phyloP scores from a whole-genome alignment of 2,329 filamentous ascomycete species.

The Parafenestella ontariensis region DNA sequence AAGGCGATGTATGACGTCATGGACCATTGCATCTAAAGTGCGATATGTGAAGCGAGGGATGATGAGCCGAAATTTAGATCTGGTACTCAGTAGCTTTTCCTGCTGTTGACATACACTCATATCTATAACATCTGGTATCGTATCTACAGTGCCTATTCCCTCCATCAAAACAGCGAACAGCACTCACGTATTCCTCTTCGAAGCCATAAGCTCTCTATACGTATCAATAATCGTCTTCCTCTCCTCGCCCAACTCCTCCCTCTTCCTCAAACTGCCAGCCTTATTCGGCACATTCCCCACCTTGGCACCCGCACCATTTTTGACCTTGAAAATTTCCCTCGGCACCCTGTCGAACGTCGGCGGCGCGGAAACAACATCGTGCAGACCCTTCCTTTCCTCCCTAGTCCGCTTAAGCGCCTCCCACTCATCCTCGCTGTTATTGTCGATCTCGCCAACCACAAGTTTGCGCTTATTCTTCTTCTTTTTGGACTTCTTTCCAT shows the following conservation, averaged over 20 bases:
- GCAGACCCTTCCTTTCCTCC: conserved; percentile 62
- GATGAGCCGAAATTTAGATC: no score
- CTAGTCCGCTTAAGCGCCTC: conserved; percentile 67
- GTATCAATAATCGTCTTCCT: conserved; percentile 74
- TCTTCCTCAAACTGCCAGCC: conserved; percentile 73
- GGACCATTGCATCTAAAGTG: no score
- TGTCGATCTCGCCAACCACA: conserved; percentile 57
- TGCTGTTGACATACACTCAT: no score
- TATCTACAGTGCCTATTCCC: neutral
- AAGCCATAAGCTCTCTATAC: conserved; percentile 73
- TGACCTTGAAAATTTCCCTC: conserved; percentile 69
- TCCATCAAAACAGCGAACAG: neutral
- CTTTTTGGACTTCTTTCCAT: conserved; percentile 58
- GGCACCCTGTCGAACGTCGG: conserved; percentile 72
- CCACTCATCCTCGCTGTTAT: conserved; percentile 78
- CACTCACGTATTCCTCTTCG: conserved; percentile 26
- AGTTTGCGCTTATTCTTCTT: conserved; percentile 61
- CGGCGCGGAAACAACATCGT: conserved; percentile 75
- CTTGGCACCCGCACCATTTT: conserved; percentile 69
- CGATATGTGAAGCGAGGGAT: no score
- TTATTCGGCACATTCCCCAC: conserved; percentile 73
- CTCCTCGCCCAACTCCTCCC: conserved; percentile 75
- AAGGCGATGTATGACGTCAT: no score
- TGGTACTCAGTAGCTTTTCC: no score
- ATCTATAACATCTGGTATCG: no score